These are phyloP conservation scores for Linnemannia exigua DNA, from an alignment of 192 early-diverging fungal species.

Conservation along the genomic window DNA sequence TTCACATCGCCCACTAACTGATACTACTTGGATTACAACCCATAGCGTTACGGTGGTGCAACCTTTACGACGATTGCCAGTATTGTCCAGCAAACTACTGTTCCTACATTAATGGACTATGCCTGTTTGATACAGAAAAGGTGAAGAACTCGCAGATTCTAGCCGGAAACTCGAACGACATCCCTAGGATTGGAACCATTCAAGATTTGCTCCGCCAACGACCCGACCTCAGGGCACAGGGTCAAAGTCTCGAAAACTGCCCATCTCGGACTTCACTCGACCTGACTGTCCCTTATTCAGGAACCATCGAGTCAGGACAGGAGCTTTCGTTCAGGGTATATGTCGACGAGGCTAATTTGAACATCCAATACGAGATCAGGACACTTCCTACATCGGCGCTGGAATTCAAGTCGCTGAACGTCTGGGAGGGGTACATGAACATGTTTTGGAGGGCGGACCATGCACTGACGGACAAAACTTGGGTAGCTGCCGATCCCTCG, in stretches of 20 bases:
- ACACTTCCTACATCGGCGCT: constrained; percentile 33
- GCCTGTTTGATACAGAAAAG: constrained; percentile 54
- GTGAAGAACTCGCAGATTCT: constrained; percentile 21
- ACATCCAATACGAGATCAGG: constrained; percentile 45
- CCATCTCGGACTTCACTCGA: constrained; percentile 25
- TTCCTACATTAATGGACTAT: constrained; percentile 48
- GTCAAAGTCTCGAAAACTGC: background rate
- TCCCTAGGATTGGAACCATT: constrained; percentile 27
- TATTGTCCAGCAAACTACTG: constrained; percentile 43
- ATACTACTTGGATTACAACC: background rate
- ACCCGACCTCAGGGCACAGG: constrained; percentile 10
- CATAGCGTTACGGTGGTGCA: constrained; percentile 54
- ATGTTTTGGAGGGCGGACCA: constrained; percentile 56
- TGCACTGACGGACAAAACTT: constrained; percentile 29
- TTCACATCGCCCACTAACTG: no score
- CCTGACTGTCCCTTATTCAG: constrained; percentile 12
- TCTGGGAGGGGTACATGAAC: constrained; percentile 57
- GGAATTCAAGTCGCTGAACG: constrained; percentile 50
- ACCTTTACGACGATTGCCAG: constrained; percentile 50
- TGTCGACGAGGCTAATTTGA: constrained; percentile 20
- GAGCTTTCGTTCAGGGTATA: constrained; percentile 50
- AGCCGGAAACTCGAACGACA: constrained; percentile 14
- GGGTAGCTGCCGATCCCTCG: background rate
- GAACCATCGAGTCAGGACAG: constrained; percentile 29
- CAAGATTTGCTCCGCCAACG: constrained; percentile 39